Base-by-base conservation (phyloP, 164 flowering plant species). In the Paratinospora sagittata region DNA sequence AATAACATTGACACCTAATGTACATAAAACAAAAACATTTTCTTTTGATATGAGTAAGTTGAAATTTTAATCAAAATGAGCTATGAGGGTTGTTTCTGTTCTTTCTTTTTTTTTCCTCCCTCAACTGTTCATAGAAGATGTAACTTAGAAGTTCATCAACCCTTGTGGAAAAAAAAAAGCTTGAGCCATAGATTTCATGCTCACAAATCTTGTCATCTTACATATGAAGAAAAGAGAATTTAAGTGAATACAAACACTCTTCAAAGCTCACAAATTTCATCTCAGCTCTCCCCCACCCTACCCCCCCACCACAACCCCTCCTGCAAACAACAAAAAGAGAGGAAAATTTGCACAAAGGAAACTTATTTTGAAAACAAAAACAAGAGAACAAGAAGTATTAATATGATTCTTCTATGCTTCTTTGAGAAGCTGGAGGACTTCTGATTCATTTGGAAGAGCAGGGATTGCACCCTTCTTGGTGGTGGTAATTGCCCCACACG, bases 391-490 rank as follows among this genome's bases (percentile, higher is more conserved):
- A 62, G 33, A 33, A 52, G 43, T 13, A 11, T 23, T 24, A 9
- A 63, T 5, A 1, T 34, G 16, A 37, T 41, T 21, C 62, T 2
- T 14, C 23, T 69, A 79, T 23, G 77, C 72, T 19, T 74, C 84
- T 27, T 82, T 76, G 41, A 89, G 30, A 9, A 91, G 75, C 69
- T 49, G 27, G 24, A 78, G 87, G 62, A 72, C 90, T 17, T 86
- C 91, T 26, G 78, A 6, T 41, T 83, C 86, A 3, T 75, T 83
- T 5, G 97, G 98, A 52, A 94, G 91, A 41, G 98, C 92, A 30
- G 98, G 98, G 65, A 95, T 95, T 41, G 98, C 98, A 63, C 98
- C 98, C 74, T 89, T 95, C 67, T 92, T 88, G 55, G 96, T 92
- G 0, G 94, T 87, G 41, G 98, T 92, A 52, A 95, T 87, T 60